These are phyloP conservation scores for Nemania abortiva DNA, from an alignment of 2,329 filamentous ascomycete genomes.

Conservation along the genomic window DNA sequence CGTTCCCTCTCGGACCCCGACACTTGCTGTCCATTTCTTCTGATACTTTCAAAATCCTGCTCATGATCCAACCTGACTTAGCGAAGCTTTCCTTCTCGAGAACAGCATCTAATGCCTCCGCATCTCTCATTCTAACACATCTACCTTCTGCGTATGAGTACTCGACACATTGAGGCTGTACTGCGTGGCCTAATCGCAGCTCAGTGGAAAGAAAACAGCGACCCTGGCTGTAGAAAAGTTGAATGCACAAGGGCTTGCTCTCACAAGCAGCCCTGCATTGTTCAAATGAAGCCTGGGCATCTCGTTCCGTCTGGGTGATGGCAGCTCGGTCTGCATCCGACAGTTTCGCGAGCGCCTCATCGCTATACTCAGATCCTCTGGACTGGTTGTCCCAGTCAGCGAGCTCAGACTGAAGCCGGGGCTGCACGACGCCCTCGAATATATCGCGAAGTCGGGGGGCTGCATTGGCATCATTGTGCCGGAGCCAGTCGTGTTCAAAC, in stretches of 20 bases:
- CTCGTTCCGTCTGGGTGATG: conserved; percentile 10
- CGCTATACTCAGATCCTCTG: conserved; percentile 32
- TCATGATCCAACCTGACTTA: neutral
- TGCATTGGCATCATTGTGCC: neutral
- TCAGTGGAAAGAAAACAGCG: conserved; percentile 34
- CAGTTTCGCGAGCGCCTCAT: conserved; percentile 20
- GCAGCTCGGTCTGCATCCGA: conserved; percentile 1
- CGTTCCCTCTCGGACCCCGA: neutral
- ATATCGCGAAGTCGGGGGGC: conserved; percentile 28
- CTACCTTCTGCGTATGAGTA: conserved; percentile 14
- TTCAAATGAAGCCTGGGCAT: conserved; percentile 27
- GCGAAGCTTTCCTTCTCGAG: neutral
- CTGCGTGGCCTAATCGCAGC: conserved; percentile 31
- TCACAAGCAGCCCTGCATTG: conserved; percentile 33
- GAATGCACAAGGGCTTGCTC: conserved; percentile 32
- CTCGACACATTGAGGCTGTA: conserved; percentile 25
- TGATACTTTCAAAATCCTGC: neutral
- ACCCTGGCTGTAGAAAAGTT: conserved; percentile 23
- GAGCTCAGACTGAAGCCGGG: conserved; percentile 21
- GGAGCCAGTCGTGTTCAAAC: conserved; percentile 36
- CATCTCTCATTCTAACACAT: conserved; percentile 3
- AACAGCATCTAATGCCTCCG: neutral
- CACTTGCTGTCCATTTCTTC: neutral
- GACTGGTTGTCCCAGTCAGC: conserved; percentile 32
- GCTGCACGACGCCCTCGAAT: conserved; percentile 11